phyloP scores from a whole-genome alignment of 345 rosid species.

The Linum trigynum region DNA sequence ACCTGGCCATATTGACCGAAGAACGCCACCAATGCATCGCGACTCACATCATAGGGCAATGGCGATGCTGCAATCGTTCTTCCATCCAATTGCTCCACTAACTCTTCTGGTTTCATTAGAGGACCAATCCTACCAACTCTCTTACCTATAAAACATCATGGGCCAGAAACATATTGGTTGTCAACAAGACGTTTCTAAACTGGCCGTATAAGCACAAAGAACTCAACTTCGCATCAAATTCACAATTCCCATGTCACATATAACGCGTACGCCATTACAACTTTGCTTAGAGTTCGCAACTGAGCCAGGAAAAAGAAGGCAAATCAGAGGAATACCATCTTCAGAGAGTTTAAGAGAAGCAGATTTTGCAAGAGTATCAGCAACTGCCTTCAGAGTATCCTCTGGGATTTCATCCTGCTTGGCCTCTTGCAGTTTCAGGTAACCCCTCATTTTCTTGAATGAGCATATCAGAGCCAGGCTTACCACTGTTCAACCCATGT shows the following conservation, averaged over 20 bases:
- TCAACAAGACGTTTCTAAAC: too few species aligned
- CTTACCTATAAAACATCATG: slow-evolving; percentile 35
- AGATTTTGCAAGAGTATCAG: slow-evolving; percentile 66
- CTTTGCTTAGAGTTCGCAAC: too few species aligned
- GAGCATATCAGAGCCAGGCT: slow-evolving; percentile 84
- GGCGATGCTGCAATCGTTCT: slow-evolving; percentile 80
- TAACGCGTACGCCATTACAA: too few species aligned
- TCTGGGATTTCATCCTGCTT: slow-evolving; percentile 72
- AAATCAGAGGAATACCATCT: slow-evolving; percentile 40
- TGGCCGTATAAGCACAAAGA: too few species aligned
- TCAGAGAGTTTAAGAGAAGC: slow-evolving; percentile 67
- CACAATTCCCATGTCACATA: too few species aligned
- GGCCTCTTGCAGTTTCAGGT: slow-evolving; percentile 51
- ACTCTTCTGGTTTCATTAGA: slow-evolving; percentile 56
- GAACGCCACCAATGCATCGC: slow-evolving; percentile 63
- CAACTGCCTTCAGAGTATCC: slow-evolving; percentile 66
- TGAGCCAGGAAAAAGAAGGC: background rate
- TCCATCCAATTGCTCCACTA: slow-evolving; percentile 57
- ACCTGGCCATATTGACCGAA: slow-evolving; percentile 70
- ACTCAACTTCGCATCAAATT: too few species aligned
- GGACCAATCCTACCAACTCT: slow-evolving; percentile 66
- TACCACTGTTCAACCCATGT: slow-evolving; percentile 47
- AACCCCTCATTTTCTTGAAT: slow-evolving; percentile 75
- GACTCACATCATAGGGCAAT: slow-evolving; percentile 47
- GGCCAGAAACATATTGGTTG: background rate